Base-by-base conservation (phyloP, 2,329 filamentous ascomycete species). In the Clonostachys solani region DNA sequence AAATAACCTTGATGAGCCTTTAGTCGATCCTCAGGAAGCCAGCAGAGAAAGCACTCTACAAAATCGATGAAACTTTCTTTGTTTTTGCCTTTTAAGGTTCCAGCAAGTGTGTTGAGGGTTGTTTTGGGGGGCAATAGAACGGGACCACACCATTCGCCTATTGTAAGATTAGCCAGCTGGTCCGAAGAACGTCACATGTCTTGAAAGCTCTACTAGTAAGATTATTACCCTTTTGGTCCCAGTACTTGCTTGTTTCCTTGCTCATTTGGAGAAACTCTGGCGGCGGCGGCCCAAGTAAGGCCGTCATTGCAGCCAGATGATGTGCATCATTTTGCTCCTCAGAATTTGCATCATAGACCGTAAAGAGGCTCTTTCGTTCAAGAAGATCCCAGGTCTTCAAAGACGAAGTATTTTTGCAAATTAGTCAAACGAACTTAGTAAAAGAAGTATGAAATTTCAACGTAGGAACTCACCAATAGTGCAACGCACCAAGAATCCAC, bases 401-500 rank as follows among this genome's bases (percentile, higher is more conserved):
- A 18, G 41, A 15, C 17, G 36, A 13, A 47, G n/a, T 4, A 15
- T 5, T 15, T 46, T 34, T 44, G 19, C 17, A 40, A 35, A 13
- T n/a, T 33, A 42, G 37, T 38, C 46, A 51, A 47, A 9, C 8
- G 3, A 3, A 9, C 6, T 16, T 16, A 13, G 42, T 12, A 13
- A 44, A 23, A 23, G 5, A 45, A 7, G 15, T 4, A 37, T 16
- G 35, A 33, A 7, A 35, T 6, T 38, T 17, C 37, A 52, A 50
- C 23, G 23, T 29, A 8, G 8, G 7, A 1, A 29, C 23, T 29
- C 53, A 68, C 65, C 53, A 68, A 43, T 12, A 68, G 52, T 35
- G 60, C 65, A 2, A 60, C 48, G 33, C 60, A 65, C 67, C 66
- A 71, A 16, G 61, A 52, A 53, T 71, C 66, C 16, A 67, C 60